Conservation (phyloP, 1,139 yeast species). For the Pichia sp. region DNA sequence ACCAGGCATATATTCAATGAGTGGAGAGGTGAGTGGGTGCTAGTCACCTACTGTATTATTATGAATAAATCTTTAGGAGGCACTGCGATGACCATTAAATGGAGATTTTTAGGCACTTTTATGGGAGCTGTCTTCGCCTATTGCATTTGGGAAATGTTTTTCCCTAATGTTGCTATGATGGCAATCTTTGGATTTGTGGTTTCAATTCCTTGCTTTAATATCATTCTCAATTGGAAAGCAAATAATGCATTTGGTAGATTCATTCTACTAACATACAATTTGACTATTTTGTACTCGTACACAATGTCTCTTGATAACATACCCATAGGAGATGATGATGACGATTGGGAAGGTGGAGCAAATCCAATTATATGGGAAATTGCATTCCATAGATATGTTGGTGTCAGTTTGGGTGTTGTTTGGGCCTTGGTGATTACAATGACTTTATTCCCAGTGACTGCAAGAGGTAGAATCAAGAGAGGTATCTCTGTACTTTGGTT, state of each 20-base stretch:
- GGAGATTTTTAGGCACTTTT: slow-evolving; percentile 71
- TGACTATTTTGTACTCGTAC: slow-evolving; percentile 72
- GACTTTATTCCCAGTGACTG: slow-evolving; percentile 66
- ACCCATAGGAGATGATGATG: slow-evolving; percentile 31
- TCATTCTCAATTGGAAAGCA: slow-evolving; percentile 58
- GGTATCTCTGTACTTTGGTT: slow-evolving; percentile 70
- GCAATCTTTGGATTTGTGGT: slow-evolving; percentile 53
- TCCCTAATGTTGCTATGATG: slow-evolving; percentile 49
- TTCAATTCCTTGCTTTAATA: slow-evolving; percentile 59
- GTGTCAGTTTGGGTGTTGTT: slow-evolving; percentile 65
- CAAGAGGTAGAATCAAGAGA: slow-evolving; percentile 57
- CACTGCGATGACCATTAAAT: slow-evolving; percentile 70
- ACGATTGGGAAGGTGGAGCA: slow-evolving; percentile 63
- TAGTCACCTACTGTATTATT: slow-evolving; percentile 72
- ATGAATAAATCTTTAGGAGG: slow-evolving; percentile 89
- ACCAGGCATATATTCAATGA: slow-evolving; percentile 48
- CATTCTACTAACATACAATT: slow-evolving; percentile 66
- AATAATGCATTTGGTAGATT: slow-evolving; percentile 67
- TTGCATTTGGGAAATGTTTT: slow-evolving; percentile 48
- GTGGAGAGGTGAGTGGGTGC: slow-evolving; percentile 84
- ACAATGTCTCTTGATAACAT: slow-evolving; percentile 56
- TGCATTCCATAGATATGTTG: slow-evolving; percentile 69
- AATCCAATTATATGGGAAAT: slow-evolving; percentile 65
- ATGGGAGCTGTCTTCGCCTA: slow-evolving; percentile 63
- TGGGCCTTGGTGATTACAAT: slow-evolving; percentile 71